Evolutionary conservation across 2,329 filamentous ascomycete species (phyloP).

Genomic region (Pseudocercospora ulei): DNA sequence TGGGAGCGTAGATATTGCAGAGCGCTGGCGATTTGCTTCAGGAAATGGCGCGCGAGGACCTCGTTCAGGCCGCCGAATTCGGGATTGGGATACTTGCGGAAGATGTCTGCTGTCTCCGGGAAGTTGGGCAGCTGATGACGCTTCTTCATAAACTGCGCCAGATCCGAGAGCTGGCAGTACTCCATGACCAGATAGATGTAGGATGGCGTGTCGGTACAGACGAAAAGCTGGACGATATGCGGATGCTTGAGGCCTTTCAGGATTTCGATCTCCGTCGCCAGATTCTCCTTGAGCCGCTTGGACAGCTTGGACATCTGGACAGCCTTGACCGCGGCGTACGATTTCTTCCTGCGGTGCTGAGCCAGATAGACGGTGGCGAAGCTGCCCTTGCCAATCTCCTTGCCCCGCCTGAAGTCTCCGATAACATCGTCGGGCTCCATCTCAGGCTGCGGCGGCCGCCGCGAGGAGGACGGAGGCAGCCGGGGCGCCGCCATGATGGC

Average conservation of each 20-base stretch:
- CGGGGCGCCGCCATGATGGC: conserved; percentile 29
- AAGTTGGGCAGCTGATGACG: conserved; percentile 70
- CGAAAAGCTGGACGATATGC: conserved; percentile 91
- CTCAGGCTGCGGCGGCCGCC: conserved; percentile 32
- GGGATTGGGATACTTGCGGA: conserved; percentile 81
- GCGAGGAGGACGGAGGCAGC: conserved; percentile 27
- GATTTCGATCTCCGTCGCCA: conserved; percentile 91
- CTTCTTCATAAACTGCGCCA: conserved; percentile 94
- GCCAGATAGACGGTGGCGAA: conserved; percentile 79
- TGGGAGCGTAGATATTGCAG: conserved; percentile 75
- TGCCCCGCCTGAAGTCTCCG: conserved; percentile 70
- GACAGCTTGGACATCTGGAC: conserved; percentile 85
- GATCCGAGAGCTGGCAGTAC: conserved; percentile 88
- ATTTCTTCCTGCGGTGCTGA: conserved; percentile 54
- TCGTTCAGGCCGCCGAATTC: conserved; percentile 81
- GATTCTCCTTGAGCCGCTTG: conserved; percentile 91
- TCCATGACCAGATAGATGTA: conserved; percentile 98
- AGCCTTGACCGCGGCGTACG: conserved; percentile 89
- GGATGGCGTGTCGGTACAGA: conserved; percentile 75
- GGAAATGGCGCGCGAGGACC: conserved; percentile 89
- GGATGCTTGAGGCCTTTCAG: conserved; percentile 88
- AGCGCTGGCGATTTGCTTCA: conserved; percentile 88
- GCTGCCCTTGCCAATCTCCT: conserved; percentile 92
- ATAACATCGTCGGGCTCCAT: conserved; percentile 42
- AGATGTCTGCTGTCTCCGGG: conserved; percentile 77